Evolutionary conservation across 306 rosid species (phyloP), one percentile per base, ranked within the genome.

Genomic region (Biancaea sappan): DNA sequence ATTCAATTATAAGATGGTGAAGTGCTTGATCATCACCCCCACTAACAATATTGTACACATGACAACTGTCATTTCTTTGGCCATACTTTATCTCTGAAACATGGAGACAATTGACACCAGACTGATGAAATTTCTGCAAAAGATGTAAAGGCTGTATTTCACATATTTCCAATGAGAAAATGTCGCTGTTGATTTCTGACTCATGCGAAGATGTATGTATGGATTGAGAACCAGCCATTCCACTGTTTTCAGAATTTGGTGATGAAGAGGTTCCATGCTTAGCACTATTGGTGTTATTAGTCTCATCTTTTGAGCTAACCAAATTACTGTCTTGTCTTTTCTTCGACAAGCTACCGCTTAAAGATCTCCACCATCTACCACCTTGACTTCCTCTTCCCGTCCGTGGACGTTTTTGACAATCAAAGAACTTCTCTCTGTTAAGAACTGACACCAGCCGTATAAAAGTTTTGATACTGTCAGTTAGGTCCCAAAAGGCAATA

Each of bases 301-400:
- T 32, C 66, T 59, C 77, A 48, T 67, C 82, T 74, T 59, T 77
- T 31, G 48, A 75, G 41, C 80, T 19, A 51, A 67, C 71, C 28
- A 74, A 50, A 61, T 32, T 35, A 37, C 34, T 28, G 67, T 19
- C 79, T 47, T 75, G 80, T 69, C 71, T 76, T 78, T 64, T 82
- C 79, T 85, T 85, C 37, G 89, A 76, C 66, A 75, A 71, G 73
- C 78, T 82, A 72, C 73, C 79, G 26, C 80, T 77, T 56, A 90
- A 80, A 58, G 91, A 90, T 83, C 95, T 92, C 95, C 99, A 89
- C 92, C 82, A 61, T 69, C 97, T 89, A 54, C 99, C 99, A 62
- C 99, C 99, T 80, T 92, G 99, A 82, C 99, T 94, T 70, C 97
- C 99, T 76, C 97, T 88, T 69, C 99, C 99, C 1, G 99, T 92